A percentile compares a stretch with the other conserved stretches of the same genome.
These are phyloP conservation scores for Pseudogymnoascus pannorum DNA, from an alignment of 2,329 filamentous ascomycete species.

Conservation along the genomic window DNA sequence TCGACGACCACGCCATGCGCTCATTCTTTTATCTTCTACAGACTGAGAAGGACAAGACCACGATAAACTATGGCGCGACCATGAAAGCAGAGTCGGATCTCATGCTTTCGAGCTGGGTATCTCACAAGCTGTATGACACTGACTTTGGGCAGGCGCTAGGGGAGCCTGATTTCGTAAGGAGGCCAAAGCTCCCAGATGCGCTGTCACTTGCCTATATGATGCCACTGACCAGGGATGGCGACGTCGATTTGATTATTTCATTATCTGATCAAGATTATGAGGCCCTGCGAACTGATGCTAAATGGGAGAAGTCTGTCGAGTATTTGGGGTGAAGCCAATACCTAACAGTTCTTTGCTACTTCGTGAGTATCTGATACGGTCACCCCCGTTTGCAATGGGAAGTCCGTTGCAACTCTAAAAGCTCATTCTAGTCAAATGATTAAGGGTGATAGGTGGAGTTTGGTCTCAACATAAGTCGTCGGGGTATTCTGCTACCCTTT, in stretches of 20 bases:
- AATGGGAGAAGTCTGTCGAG: not conserved
- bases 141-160: not conserved
- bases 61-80: not conserved
- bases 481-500: not conserved
- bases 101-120: not conserved
- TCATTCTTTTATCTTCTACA: not conserved
- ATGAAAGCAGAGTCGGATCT: not conserved
- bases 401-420: not conserved
- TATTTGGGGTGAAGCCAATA: not conserved
- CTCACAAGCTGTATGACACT: not conserved
- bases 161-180: not conserved
- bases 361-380: too few relatives aligned
- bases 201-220: not conserved
- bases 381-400: not conserved
- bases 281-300: not conserved
- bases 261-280: not conserved
- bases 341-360: not conserved
- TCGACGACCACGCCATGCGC: slow-evolving; percentile 1
- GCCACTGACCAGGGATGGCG: not conserved
- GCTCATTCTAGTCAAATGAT: not conserved
- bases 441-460: not conserved
- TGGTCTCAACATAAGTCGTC: not conserved
- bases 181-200: not conserved
- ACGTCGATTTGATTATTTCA: not conserved
- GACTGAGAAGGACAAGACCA: slow-evolving; percentile 1